Evolutionary conservation across 495 filamentous ascomycete genomes (phyloP).

Genomic region (Tuber microsphaerosporum): DNA sequence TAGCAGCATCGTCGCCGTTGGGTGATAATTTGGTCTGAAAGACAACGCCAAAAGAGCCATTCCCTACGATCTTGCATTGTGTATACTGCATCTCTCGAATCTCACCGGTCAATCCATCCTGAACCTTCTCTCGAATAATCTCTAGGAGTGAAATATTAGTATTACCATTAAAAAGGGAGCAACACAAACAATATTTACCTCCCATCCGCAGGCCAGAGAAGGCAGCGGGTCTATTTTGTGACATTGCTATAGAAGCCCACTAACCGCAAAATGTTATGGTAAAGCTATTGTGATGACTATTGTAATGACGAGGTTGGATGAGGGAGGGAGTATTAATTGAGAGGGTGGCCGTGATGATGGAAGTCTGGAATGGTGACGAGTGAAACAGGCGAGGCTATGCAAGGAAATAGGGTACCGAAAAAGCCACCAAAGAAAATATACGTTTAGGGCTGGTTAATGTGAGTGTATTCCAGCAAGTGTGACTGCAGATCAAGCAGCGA

Average conservation of each 20-base stretch:
- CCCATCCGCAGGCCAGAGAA: slow-evolving; percentile 76
- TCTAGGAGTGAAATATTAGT: slow-evolving; percentile 53
- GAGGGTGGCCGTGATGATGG: slow-evolving; percentile 27
- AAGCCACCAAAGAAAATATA: slow-evolving; percentile 30
- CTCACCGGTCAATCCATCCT: slow-evolving; percentile 94
- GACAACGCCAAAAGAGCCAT: slow-evolving; percentile 96
- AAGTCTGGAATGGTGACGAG: slow-evolving; percentile 19
- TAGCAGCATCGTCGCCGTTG: slow-evolving; percentile 93
- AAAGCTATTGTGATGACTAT: slow-evolving; percentile 9
- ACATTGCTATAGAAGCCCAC: slow-evolving; percentile 35
- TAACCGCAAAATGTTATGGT: slow-evolving; percentile 30
- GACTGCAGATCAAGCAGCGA: slow-evolving; percentile 26
- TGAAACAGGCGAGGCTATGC: slow-evolving; percentile 25
- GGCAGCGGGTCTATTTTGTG: slow-evolving; percentile 56
- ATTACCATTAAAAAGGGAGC: slow-evolving; percentile 6
- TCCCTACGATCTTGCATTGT: slow-evolving; percentile 99
- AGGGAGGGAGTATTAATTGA: slow-evolving; percentile 24
- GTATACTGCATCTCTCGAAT: slow-evolving; percentile 95
- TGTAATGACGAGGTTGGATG: slow-evolving; percentile 10
- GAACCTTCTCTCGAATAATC: slow-evolving; percentile 96
- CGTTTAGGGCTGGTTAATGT: slow-evolving; percentile 21
- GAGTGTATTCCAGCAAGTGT: slow-evolving; percentile 20
- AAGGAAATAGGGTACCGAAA: slow-evolving; percentile 22
- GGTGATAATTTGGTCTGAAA: slow-evolving; percentile 98
- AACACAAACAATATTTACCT: slow-evolving; percentile 51